These are phyloP conservation scores for Paramecium biaurelia DNA, from an alignment of 73 alveolate species.

Conservation along the genomic window DNA sequence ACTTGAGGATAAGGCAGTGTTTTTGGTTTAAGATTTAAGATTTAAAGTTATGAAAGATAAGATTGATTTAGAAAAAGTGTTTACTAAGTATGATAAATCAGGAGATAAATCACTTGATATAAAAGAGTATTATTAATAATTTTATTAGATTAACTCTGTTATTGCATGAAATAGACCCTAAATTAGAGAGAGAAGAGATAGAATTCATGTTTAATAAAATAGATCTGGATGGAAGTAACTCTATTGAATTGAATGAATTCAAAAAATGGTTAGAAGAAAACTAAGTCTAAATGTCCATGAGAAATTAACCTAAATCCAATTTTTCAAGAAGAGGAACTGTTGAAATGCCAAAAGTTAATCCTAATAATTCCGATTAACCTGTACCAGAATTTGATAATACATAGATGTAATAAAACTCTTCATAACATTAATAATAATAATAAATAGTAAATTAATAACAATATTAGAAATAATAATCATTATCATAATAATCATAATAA, in stretches of 20 bases:
- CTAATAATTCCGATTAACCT: neutral
- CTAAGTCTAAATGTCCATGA: conserved; percentile 50
- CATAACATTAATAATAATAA: neutral
- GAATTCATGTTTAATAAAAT: conserved; percentile 62
- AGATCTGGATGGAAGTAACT: conserved; percentile 49
- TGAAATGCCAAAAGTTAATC: neutral
- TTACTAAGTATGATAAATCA: conserved; percentile 44
- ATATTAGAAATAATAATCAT: neutral
- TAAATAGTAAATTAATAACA: neutral
- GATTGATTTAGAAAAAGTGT: conserved; percentile 56
- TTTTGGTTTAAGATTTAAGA: conserved; percentile 53
- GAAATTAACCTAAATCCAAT: neutral
- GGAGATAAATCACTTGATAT: conserved; percentile 51
- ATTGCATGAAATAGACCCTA: conserved; percentile 31
- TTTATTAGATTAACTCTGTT: conserved; percentile 30
- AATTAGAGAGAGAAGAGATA: conserved; percentile 49
- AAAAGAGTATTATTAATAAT: neutral
- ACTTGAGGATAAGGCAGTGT: conserved; percentile 60
- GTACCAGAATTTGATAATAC: neutral
- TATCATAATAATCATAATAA: too few species aligned
- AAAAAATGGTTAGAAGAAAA: conserved; percentile 58
- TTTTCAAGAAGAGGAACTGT: neutral
- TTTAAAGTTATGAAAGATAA: conserved; percentile 46
- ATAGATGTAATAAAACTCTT: neutral
- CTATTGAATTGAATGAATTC: conserved; percentile 56